Evolutionary conservation across 768 basidiomycete species (phyloP).

Genomic region (Serpula lacrymans): DNA sequence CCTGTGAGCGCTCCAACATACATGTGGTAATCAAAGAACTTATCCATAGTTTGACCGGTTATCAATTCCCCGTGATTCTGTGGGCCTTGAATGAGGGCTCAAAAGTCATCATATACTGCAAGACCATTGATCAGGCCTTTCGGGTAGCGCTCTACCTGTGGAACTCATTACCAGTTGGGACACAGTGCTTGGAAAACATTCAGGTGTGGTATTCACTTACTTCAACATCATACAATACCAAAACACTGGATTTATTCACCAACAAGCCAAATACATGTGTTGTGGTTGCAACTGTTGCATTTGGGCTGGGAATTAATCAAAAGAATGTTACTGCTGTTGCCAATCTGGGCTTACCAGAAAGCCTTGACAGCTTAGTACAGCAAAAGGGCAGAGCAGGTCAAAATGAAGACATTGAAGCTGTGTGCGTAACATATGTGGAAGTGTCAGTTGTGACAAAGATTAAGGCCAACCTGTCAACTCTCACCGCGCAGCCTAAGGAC

Average conservation of each 20-base stretch:
- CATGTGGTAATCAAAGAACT: not conserved
- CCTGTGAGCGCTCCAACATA: not conserved
- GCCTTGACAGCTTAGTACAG: constrained; percentile 5
- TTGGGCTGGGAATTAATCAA: constrained; percentile 9
- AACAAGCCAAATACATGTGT: constrained; percentile 6
- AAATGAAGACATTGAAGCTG: not conserved
- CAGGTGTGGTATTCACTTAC: constrained; percentile 8
- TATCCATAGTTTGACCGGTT: not conserved
- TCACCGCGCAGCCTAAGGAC: too few relatives aligned
- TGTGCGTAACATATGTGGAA: constrained; percentile 4
- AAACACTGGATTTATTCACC: constrained; percentile 5
- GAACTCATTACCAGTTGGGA: constrained; percentile 1
- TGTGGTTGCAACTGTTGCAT: constrained; percentile 10
- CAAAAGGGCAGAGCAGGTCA: constrained; percentile 8
- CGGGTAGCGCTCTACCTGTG: constrained; percentile 7
- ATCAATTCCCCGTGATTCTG: not conserved
- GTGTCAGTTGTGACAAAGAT: not conserved
- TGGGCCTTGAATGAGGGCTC: not conserved
- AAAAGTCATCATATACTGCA: constrained; percentile 7
- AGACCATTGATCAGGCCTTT: constrained; percentile 8
- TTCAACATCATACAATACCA: constrained; percentile 3
- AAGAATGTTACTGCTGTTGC: constrained; percentile 3
- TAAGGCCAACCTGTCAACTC: not conserved
- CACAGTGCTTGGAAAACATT: not conserved
- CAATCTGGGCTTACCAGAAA: constrained; percentile 4